Evolutionary conservation across 1,284 basidiomycete genomes (phyloP), one percentile per base, ranked within the genome.

Genomic region (Ceratobasidium sp.): DNA sequence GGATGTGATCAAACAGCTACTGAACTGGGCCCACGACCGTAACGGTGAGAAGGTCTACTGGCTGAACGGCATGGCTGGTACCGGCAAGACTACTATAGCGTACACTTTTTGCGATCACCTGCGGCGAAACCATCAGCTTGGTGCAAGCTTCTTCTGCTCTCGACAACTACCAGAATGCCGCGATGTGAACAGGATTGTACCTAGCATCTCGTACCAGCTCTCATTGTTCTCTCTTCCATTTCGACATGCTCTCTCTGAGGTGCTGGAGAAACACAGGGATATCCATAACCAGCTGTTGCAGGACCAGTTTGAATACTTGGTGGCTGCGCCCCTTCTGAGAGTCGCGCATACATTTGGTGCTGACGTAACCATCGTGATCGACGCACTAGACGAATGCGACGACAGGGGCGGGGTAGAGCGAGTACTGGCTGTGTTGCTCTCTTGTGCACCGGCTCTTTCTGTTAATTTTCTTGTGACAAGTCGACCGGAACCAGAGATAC

Each of bases 321-420:
- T 69, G 5, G 40, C n/a, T 23, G n/a, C 17, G 23, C 69, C 54
- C 1, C 12, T 71, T 50, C 26, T 15, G 26, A 5, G 54, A 28
- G 40, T 61, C 6, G 33, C 38, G 54, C 28, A 38, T 15, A 33
- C 69, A 48, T 20, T 71, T 20, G 9, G 15, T n/a, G n/a, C 38
- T 7, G 15, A 71, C 20, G 6, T 71, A 9, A 26, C 46, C n/a
- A 48, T 71, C 7, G 56, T 71, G n/a, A 71, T 71, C 20, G 69
- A 71, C 28, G 69, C 69, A 4, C 56, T 71, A 10, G 69, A 71
- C 69, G 69, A 71, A 33, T 71, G 69, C 52, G 56, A 59, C 54
- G 42, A 38, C 23, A 23, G 15, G 9, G 15, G n/a, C 4, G 56
- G 56, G 0, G 42, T 48, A 20, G 54, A 40, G 12, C 12, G 23